Percentiles rank a stretch among this genome's conserved stretches.
These are phyloP conservation scores for Usnea hakonensis DNA, from an alignment of 495 filamentous ascomycete species.

Conservation along the genomic window DNA sequence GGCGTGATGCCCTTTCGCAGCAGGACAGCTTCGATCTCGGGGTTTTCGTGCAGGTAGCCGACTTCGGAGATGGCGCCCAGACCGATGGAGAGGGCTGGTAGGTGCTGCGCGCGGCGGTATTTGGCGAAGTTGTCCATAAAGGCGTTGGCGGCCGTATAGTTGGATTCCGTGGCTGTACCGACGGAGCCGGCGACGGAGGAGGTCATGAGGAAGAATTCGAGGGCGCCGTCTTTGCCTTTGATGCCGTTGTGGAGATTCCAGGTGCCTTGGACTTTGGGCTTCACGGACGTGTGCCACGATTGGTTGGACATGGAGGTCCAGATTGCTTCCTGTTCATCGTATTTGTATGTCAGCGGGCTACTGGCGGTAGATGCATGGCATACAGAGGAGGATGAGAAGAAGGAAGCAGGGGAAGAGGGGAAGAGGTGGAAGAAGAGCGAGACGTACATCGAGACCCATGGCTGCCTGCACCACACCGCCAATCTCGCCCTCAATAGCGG, in stretches of 20 bases:
- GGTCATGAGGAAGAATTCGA: slow-evolving; percentile 27
- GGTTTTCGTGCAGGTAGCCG: slow-evolving; percentile 34
- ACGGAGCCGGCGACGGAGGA: slow-evolving; percentile 15
- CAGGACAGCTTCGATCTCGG: slow-evolving; percentile 30
- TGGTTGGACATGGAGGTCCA: slow-evolving; percentile 8
- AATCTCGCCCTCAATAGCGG: neutral
- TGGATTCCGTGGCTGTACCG: slow-evolving; percentile 15
- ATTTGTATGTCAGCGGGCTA: too few relatives aligned
- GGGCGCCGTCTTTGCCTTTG: slow-evolving; percentile 9
- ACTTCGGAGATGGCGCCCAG: slow-evolving; percentile 26
- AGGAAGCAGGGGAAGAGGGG: neutral
- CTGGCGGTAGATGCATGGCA: neutral
- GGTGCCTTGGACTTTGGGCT: slow-evolving; percentile 26
- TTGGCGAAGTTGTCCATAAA: slow-evolving; percentile 28
- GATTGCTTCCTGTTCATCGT: slow-evolving; percentile 12
- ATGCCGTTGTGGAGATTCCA: slow-evolving; percentile 26
- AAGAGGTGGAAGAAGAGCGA: neutral
- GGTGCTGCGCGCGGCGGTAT: slow-evolving; percentile 14
- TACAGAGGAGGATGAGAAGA: slow-evolving; percentile 1
- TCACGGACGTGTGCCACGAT: slow-evolving; percentile 3
- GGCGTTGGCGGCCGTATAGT: slow-evolving; percentile 18
- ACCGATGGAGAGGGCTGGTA: slow-evolving; percentile 18
- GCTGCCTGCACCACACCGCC: slow-evolving; percentile 21
- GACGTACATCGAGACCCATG: slow-evolving; percentile 19
- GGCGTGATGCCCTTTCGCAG: slow-evolving; percentile 28